Evolutionary conservation across 2,329 filamentous ascomycete species (phyloP).

Genomic region (Herpotrichia juniperi): DNA sequence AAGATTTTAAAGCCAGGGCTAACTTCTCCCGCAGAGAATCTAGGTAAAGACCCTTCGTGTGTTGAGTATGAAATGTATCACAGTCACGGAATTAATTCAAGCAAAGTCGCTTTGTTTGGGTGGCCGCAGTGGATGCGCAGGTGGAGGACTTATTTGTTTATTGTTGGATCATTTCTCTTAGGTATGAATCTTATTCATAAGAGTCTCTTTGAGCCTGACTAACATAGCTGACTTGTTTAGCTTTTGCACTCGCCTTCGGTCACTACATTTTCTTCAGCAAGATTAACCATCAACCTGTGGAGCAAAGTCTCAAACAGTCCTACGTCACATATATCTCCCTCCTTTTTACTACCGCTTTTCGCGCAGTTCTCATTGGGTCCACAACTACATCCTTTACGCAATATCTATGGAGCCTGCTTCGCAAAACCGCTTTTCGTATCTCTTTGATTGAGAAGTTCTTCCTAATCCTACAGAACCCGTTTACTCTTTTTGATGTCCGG

Average conservation of each 20-base stretch:
- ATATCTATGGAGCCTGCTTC: slow-evolving; percentile 9
- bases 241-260: not conserved
- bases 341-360: slow-evolving; percentile 6
- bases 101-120: too few relatives aligned
- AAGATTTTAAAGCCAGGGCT: too few relatives aligned
- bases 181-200: too few relatives aligned
- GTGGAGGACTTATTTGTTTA: too few relatives aligned
- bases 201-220: too few relatives aligned
- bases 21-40: too few relatives aligned
- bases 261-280: not conserved
- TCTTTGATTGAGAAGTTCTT: slow-evolving; percentile 1
- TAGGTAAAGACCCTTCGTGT: too few relatives aligned
- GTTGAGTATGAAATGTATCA: too few relatives aligned
- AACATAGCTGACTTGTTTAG: not conserved
- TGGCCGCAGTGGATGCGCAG: too few relatives aligned
- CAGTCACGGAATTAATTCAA: too few relatives aligned
- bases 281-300: not conserved
- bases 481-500: slow-evolving; percentile 2
- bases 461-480: not conserved
- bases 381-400: slow-evolving; percentile 9
- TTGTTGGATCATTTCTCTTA: too few relatives aligned
- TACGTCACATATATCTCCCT: slow-evolving; percentile 6
- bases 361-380: not conserved
- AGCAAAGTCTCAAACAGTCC: slow-evolving; percentile 1
- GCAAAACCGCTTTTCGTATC: not conserved